Evolutionary conservation across 805 yeast genomes (phyloP).

Genomic region (Lipomyces yamanashiensis): DNA sequence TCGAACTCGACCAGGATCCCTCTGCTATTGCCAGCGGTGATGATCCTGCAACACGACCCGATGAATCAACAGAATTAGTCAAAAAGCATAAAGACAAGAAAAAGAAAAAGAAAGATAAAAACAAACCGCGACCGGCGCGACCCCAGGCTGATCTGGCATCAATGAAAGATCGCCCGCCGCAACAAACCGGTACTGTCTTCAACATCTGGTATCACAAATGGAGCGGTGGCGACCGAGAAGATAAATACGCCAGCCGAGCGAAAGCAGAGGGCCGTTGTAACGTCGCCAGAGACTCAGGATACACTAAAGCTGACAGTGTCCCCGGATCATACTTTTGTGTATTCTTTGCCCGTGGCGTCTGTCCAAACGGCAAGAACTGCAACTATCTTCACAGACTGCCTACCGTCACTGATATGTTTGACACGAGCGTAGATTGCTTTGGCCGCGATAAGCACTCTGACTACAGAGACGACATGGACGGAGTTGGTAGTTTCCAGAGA

Average conservation of each 20-base stretch:
- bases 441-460: conserved; percentile 85
- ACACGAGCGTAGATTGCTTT: conserved; percentile 81
- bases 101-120: conserved; percentile 22
- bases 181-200: conserved; percentile 78
- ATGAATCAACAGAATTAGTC: not conserved
- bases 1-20: conserved; percentile 29
- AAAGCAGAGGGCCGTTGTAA: conserved; percentile 65
- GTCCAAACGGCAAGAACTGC: conserved; percentile 73
- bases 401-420: conserved; percentile 56
- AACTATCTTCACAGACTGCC: conserved; percentile 81
- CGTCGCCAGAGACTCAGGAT: conserved; percentile 69
- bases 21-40: not conserved
- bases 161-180: conserved; percentile 64
- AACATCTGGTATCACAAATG: conserved; percentile 89
- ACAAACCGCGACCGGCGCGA: conserved; percentile 59
- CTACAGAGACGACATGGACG: conserved; percentile 91
- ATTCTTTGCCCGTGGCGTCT: conserved; percentile 87
- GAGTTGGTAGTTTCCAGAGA: conserved; percentile 78
- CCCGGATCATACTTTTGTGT: conserved; percentile 65
- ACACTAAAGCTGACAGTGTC: conserved; percentile 66
- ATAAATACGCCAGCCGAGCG: conserved; percentile 46
- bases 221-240: conserved; percentile 72
- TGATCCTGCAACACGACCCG: not conserved
- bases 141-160: conserved; percentile 72
- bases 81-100: conserved; percentile 9